These are phyloP conservation scores for Euphorbia lathyris DNA, from an alignment of 345 rosid species.

Conservation along the genomic window DNA sequence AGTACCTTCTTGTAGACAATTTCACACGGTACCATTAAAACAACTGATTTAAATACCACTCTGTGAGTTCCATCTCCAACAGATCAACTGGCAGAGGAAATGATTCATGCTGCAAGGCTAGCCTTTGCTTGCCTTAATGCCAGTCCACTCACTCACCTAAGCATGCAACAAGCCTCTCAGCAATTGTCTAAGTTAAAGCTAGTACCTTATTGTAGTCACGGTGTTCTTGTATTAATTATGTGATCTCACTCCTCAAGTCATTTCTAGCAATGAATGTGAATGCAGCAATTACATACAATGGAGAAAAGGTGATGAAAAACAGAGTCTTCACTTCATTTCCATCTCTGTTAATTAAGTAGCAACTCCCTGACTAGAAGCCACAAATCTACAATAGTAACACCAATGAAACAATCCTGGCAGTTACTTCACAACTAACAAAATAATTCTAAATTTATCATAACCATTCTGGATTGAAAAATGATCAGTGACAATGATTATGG, in stretches of 20 bases:
- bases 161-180: constrained; percentile 9
- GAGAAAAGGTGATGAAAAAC: neutral
- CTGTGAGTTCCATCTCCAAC: neutral
- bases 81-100: neutral
- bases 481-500: neutral
- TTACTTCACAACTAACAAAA: neutral
- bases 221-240: no score
- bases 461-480: neutral
- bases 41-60: neutral
- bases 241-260: no score
- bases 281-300: no score
- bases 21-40: neutral
- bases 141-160: neutral
- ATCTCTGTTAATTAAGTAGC: neutral
- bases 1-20: neutral
- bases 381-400: neutral
- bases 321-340: neutral
- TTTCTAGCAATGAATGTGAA: no score
- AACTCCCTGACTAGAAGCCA: no score
- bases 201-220: no score
- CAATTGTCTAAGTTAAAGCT: neutral
- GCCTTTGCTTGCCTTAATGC: constrained; percentile 12
- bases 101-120: neutral
- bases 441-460: neutral
- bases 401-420: neutral